A percentile compares a stretch with the other conserved stretches of the same genome.
Conservation (phyloP, 805 yeast species). For the Zygosaccharomyces bailii region DNA sequence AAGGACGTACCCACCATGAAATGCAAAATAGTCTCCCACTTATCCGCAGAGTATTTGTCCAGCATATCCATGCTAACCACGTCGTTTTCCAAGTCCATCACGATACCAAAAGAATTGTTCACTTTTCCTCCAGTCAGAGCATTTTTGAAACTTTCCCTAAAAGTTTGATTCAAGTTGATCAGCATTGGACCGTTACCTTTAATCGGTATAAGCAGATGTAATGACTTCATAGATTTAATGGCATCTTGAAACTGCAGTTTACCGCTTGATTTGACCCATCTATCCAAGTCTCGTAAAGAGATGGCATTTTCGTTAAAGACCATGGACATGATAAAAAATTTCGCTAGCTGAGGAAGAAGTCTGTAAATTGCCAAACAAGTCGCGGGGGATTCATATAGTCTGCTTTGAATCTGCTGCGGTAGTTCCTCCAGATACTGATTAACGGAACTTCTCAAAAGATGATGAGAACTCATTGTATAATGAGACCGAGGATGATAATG, state of each 20-base stretch:
- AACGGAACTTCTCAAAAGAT: slow-evolving; percentile 63
- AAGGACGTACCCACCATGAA: slow-evolving; percentile 95
- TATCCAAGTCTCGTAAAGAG: slow-evolving; percentile 60
- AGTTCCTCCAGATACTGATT: slow-evolving; percentile 87
- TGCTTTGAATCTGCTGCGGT: slow-evolving; percentile 79
- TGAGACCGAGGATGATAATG: not conserved
- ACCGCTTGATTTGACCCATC: slow-evolving; percentile 67
- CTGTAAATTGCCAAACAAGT: slow-evolving; percentile 93
- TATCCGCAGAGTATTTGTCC: slow-evolving; percentile 74
- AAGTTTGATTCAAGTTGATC: slow-evolving; percentile 61
- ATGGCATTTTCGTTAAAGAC: slow-evolving; percentile 76
- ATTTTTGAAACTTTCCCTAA: slow-evolving; percentile 68
- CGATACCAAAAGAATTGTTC: slow-evolving; percentile 72
- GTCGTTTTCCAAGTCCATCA: slow-evolving; percentile 53
- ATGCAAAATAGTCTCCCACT: slow-evolving; percentile 94
- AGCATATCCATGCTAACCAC: slow-evolving; percentile 58
- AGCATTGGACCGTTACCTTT: slow-evolving; percentile 27
- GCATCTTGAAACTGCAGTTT: slow-evolving; percentile 63
- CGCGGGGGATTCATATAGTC: slow-evolving; percentile 84
- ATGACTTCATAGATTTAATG: slow-evolving; percentile 64
- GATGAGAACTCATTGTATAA: slow-evolving; percentile 26
- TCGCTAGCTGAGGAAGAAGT: slow-evolving; percentile 82
- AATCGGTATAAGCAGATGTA: slow-evolving; percentile 60
- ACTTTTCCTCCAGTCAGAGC: slow-evolving; percentile 80
- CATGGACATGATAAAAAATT: slow-evolving; percentile 83